Evolutionary conservation across 768 basidiomycete genomes (phyloP).

Genomic region (Tubosaeta sp.): DNA sequence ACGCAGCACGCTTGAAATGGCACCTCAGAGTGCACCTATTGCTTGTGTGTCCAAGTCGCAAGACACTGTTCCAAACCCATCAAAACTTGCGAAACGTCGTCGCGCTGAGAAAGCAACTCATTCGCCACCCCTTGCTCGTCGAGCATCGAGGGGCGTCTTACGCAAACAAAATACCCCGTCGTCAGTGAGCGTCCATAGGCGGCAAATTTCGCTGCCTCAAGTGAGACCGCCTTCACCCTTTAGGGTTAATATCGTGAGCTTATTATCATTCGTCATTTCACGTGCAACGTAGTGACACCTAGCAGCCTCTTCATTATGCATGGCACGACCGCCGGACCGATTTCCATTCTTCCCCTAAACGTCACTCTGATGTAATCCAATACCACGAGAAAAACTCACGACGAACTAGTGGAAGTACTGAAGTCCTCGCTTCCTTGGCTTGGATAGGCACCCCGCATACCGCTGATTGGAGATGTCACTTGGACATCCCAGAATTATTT

Average conservation of each 20-base stretch:
- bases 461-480: background rate
- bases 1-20: background rate
- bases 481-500: background rate
- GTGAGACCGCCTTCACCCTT: constrained; percentile 25
- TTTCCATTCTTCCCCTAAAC: constrained; percentile 8
- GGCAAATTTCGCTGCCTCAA: constrained; percentile 16
- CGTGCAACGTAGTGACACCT: constrained; percentile 10
- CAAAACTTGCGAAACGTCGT: constrained; percentile 10
- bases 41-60: background rate
- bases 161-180: constrained; percentile 6
- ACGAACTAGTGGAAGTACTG: constrained; percentile 17
- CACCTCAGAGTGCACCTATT: background rate
- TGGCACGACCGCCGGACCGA: constrained; percentile 26
- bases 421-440: constrained; percentile 31
- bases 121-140: background rate
- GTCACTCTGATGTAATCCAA: background rate
- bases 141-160: background rate
- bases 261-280: background rate
- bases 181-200: background rate
- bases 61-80: background rate
- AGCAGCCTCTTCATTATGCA: constrained; percentile 27
- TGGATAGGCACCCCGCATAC: constrained; percentile 23
- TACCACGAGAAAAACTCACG: constrained; percentile 2
- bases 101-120: background rate
- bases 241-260: constrained; percentile 24